Evolutionary conservation across 2,329 filamentous ascomycete genomes (phyloP).

Genomic region (Samsoniella hepiali): DNA sequence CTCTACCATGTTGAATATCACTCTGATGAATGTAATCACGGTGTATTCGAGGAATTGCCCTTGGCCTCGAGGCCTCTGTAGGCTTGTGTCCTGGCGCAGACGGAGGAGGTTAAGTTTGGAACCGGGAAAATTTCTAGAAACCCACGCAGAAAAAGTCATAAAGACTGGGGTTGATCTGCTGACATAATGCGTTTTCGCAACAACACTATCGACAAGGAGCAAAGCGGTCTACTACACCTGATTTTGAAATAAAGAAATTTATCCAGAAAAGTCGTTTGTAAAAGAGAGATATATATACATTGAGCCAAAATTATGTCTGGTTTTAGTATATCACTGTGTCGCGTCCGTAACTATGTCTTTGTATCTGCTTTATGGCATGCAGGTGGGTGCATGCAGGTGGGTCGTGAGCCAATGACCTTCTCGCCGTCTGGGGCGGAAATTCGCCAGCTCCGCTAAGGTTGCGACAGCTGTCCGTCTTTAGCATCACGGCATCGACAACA

Average conservation of each 20-base stretch:
- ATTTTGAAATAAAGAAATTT: no score
- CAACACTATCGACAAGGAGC: not conserved
- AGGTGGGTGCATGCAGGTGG: not conserved
- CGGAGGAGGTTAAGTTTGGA: not conserved
- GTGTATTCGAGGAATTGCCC: not conserved
- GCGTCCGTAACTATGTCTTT: not conserved
- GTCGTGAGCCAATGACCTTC: not conserved
- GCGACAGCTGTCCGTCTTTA: constrained; percentile 11
- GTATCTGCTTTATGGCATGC: not conserved
- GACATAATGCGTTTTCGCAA: constrained; percentile 1
- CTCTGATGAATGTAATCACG: not conserved
- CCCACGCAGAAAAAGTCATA: constrained; percentile 1
- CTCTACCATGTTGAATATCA: constrained; percentile 15
- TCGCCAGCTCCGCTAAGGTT: constrained; percentile 18
- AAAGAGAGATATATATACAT: no score
- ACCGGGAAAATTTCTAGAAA: not conserved
- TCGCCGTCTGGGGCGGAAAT: constrained; percentile 18
- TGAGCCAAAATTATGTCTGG: not conserved
- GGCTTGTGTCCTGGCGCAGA: not conserved
- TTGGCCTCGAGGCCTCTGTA: not conserved
- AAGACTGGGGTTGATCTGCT: constrained; percentile 9
- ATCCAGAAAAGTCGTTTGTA: no score
- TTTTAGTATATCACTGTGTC: not conserved
- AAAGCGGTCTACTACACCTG: not conserved
- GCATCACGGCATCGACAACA: constrained; percentile 1